These are phyloP conservation scores for Coemansia sp. DNA, from an alignment of 192 early-diverging fungal genomes.

Conservation along the genomic window DNA sequence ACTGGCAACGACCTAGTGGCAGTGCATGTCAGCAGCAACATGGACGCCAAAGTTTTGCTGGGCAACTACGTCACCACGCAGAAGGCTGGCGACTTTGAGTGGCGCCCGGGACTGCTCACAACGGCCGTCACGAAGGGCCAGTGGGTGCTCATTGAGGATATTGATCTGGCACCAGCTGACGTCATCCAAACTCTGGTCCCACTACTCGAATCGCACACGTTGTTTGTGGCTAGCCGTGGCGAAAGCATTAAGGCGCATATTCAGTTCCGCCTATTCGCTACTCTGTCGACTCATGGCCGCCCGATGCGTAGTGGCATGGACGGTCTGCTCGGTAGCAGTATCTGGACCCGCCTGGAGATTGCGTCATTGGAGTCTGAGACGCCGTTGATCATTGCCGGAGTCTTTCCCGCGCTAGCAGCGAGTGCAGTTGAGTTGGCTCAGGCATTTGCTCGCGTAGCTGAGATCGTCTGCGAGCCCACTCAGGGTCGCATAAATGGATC, in stretches of 20 bases:
- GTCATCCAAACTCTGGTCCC: slow-evolving; percentile 92
- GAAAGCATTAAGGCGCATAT: slow-evolving; percentile 83
- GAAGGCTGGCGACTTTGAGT: slow-evolving; percentile 91
- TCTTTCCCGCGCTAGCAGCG: slow-evolving; percentile 47
- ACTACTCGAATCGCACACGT: slow-evolving; percentile 84
- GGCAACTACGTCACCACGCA: slow-evolving; percentile 95
- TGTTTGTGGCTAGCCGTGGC: slow-evolving; percentile 90
- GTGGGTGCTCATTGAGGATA: slow-evolving; percentile 98
- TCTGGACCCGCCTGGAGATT: slow-evolving; percentile 84
- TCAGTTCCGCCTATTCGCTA: slow-evolving; percentile 93
- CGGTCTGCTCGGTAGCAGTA: slow-evolving; percentile 57
- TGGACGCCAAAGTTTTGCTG: slow-evolving; percentile 92
- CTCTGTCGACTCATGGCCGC: slow-evolving; percentile 64
- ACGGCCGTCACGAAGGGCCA: slow-evolving; percentile 86
- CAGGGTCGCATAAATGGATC: slow-evolving; percentile 50
- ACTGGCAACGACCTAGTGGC: slow-evolving; percentile 86
- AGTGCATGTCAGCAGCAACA: slow-evolving; percentile 95
- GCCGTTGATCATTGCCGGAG: slow-evolving; percentile 37
- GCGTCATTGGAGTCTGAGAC: slow-evolving; percentile 58
- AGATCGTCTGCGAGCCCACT: slow-evolving; percentile 39
- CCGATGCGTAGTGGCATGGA: slow-evolving; percentile 50
- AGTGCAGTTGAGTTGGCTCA: slow-evolving; percentile 64
- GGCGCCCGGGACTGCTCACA: slow-evolving; percentile 93
- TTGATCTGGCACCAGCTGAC: slow-evolving; percentile 94
- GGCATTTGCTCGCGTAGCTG: slow-evolving; percentile 55